These are phyloP conservation scores for Pseudogymnoascus sp. DNA, from an alignment of 2,329 filamentous ascomycete genomes.

Conservation along the genomic window DNA sequence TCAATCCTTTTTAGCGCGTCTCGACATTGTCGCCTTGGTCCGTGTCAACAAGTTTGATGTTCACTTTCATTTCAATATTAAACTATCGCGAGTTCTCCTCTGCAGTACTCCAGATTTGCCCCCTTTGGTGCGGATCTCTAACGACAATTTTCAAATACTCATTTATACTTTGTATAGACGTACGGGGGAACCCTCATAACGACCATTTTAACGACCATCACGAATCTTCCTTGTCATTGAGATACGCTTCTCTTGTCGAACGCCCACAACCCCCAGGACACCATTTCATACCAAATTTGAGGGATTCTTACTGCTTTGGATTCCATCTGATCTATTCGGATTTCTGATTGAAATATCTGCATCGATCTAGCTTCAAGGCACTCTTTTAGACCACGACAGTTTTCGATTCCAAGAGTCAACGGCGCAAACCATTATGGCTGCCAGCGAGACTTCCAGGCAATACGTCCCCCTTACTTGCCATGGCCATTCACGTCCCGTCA, in stretches of 20 bases:
- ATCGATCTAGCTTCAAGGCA: not conserved
- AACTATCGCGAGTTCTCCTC: not conserved
- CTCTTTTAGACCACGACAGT: not conserved
- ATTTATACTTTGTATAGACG: constrained; percentile 6
- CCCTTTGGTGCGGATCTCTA: not conserved
- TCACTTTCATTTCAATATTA: constrained; percentile 8
- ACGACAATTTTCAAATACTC: constrained; percentile 3
- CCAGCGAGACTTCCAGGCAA: constrained; percentile 24
- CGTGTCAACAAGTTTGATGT: constrained; percentile 2
- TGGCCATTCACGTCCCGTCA: constrained; percentile 67
- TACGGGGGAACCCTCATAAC: not conserved
- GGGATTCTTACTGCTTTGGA: not conserved
- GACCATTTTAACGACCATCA: constrained; percentile 9
- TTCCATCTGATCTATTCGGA: constrained; percentile 5
- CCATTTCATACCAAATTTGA: not conserved
- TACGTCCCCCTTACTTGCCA: constrained; percentile 66
- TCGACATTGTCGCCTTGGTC: constrained; percentile 7
- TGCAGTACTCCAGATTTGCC: constrained; percentile 3
- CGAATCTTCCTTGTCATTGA: constrained; percentile 10
- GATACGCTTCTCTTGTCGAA: not conserved
- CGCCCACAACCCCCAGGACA: not conserved
- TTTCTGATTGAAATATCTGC: constrained; percentile 4
- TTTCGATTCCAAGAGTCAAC: not conserved
- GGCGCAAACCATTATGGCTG: constrained; percentile 22
- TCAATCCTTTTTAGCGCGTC: constrained; percentile 8